Evolutionary conservation across 257 asterid species (phyloP), one percentile per base, ranked within the genome.

Genomic region (Prunella vulgaris): DNA sequence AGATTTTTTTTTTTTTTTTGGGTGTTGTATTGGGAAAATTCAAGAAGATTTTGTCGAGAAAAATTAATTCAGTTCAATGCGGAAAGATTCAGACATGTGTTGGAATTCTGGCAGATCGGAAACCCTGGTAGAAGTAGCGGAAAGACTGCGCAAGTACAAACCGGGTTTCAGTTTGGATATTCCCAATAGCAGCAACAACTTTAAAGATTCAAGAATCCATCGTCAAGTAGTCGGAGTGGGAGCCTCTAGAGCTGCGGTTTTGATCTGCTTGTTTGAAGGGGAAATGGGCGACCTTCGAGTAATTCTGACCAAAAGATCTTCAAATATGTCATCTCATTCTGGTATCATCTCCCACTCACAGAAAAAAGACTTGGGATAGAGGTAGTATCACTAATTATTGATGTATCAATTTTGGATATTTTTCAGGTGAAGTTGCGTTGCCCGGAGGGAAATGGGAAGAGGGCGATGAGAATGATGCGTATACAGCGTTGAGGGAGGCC

Each of bases 391-490:
- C 17, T 6, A 57, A 2, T 52, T 17, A 6, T 30, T 18, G 8
- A n/a, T 56, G 8, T 46, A 14, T 52, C 42, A 15, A 51, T 69
- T 17, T 58, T 28, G 7, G 10, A 7, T 5, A 30, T 6, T 30
- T 15, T 60, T 32, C 3, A 91, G 96, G 97, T n/a, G 97, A 88
- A 80, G 96, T 91, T 74, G 78, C 93, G 40, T 83, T 91, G 82
- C 97, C 97, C 0, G 97, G 97, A 48, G 97, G 97, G 53, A 88
- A 80, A 77, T 81, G 84, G 67, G 97, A 91, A 44, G 95, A 83
- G 28, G 81, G 81, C 2, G 97, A 90, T 79, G 76, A 71, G 57
- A 76, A 68, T 71, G 80, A 86, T 42, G 68, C 68, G 7, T 90
- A 77, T 32, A 91, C 96, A 49, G 97, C 97, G 6, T 35, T 91